Evolutionary conservation across 257 asterid species (phyloP), one percentile per base, ranked within the genome.

Genomic region (Solanum lycopersicoides): DNA sequence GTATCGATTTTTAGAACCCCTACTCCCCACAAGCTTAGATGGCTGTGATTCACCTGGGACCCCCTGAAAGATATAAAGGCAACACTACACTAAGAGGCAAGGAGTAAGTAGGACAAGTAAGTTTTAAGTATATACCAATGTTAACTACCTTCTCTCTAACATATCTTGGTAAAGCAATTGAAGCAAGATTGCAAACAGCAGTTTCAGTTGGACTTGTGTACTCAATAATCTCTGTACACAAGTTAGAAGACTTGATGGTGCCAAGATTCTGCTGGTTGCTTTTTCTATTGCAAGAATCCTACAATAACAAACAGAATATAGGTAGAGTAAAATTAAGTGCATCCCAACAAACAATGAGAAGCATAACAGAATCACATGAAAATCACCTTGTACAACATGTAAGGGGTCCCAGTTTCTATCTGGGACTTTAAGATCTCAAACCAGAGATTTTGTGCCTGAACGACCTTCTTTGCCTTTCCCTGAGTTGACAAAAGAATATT

Each of bases 261-360:
- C 99, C 99, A 71, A 97, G 90, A 88, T 97, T 97, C 92, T 95
- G 98, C 90, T 97, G 99, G 93, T 97, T 97, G 91, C 99, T 97
- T 91, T 97, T 97, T 79, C 92, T 92, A 71, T 97, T 97, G 94
- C 99, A 96, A 86, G 98, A 90, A 88, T 97, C 99, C 99, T 97
- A 87, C 44, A 23, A 88, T 23, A 84, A 86, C 25, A 34, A 71
- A 13, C 84, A 77, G 75, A 21, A 25, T 56, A 35, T 35, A 59
- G 88, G 90, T 90, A 21, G 63, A 60, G 28, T 84, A 69, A 37
- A 75, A 83, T 45, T 42, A 63, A 21, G 45, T 56, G 42, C 53
- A 50, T 50, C 12, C 44, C 25, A 3, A 45, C 44, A 66, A 86
- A 86, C 39, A 86, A 47, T 72, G 25, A 72, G 73, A 50, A 9